A percentile compares a stretch with the other conserved stretches of the same genome.
phyloP scores from a whole-genome alignment of 2,329 filamentous ascomycete species.

The Alternaria rosae region DNA sequence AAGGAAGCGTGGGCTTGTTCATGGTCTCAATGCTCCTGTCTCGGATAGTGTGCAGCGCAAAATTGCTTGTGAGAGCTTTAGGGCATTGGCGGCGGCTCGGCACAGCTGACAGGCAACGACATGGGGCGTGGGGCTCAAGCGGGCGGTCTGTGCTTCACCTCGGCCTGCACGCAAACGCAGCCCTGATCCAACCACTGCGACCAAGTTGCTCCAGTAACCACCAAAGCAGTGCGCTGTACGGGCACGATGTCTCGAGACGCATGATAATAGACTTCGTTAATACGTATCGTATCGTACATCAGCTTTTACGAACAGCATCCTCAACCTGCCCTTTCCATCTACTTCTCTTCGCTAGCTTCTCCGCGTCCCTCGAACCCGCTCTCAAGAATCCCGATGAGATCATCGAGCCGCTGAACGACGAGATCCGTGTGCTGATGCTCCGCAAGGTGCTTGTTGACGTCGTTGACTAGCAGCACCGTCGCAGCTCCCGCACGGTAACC shows the following conservation, averaged over 20 bases:
- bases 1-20: not conserved
- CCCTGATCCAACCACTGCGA: not conserved
- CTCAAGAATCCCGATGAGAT: constrained; percentile 78
- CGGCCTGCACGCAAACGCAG: not conserved
- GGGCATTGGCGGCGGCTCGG: not conserved
- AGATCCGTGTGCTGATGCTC: constrained; percentile 80
- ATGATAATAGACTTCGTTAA: not conserved
- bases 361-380: constrained; percentile 70
- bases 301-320: constrained; percentile 12
- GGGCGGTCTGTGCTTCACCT: not conserved
- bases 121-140: not conserved
- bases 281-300: not conserved
- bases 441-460: constrained; percentile 75
- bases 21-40: not conserved
- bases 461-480: constrained; percentile 86
- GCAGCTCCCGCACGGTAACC: constrained; percentile 83
- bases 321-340: constrained; percentile 34
- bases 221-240: not conserved
- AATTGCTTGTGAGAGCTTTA: not conserved
- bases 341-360: constrained; percentile 36
- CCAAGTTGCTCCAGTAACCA: not conserved
- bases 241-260: not conserved
- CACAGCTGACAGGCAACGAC: not conserved
- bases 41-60: not conserved
- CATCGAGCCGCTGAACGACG: constrained; percentile 73